Evolutionary conservation across 257 asterid genomes (phyloP), one percentile per base, ranked within the genome.

Genomic region (Petunia secreta): DNA sequence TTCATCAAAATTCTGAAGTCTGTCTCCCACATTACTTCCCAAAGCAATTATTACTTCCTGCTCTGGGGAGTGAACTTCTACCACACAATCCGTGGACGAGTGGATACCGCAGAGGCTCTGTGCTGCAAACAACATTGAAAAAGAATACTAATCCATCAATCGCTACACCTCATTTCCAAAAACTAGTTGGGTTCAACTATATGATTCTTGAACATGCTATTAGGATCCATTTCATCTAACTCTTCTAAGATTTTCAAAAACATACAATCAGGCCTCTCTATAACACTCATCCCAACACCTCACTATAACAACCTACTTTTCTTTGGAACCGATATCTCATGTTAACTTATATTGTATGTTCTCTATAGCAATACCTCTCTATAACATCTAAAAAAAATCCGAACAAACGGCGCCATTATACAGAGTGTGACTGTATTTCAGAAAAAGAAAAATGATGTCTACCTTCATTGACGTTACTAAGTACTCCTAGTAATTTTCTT

Each of bases 1-100:
- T 50, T 93, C 89, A 50, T 95, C 96, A 75, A 95, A 93, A 84
- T 93, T 93, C 11, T 63, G 73, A 73, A 95, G 87, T 80, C 98
- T 87, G 68, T 93, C 85, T 0, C 99, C 99, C 75, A 95, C 93
- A 87, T 95, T 95, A 81, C 99, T 95, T 80, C 98, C 98, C 80
- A 95, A 74, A 73, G 99, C 99, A 81, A 95, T 89, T 59, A 90
- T 90, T 11, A 91, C 97, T 84, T 92, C 98, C 62, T 93, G 96
- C 79, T 95, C 97, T 43, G 88, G 85, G 46, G 94, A 89, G 86
- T 80, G 83, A 43, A 95, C 97, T 81, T 90, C 96, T 50, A 95
- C 89, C 3, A 86, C 68, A 60, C 82, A 81, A 68, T 82, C 87
- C 15, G 91, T 87, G 62, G 77, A 83, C 14, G 84, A 83, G 75